Percentiles rank a stretch among this genome's conserved stretches.
Evolutionary conservation across 495 filamentous ascomycete genomes (phyloP).

Genomic region (Hypomontagnella monticulosa): DNA sequence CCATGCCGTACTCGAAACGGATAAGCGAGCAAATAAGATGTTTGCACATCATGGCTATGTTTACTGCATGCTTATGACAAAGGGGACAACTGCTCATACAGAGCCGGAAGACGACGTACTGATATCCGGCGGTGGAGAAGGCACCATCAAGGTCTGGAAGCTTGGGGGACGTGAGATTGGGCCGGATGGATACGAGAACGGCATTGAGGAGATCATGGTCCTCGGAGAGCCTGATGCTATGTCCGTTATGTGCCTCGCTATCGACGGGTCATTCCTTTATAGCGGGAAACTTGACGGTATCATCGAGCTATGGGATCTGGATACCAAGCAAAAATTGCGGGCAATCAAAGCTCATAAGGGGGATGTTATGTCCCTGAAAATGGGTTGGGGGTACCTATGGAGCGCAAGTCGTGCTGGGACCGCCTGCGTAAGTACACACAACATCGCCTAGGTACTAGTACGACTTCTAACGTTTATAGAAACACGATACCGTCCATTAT

Average conservation of each 20-base stretch:
- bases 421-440: constrained; percentile 69
- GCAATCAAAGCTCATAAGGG: constrained; percentile 81
- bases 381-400: constrained; percentile 85
- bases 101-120: constrained; percentile 78
- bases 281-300: constrained; percentile 89
- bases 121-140: constrained; percentile 92
- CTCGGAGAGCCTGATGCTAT: constrained; percentile 83
- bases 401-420: constrained; percentile 82
- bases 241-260: constrained; percentile 81
- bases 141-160: constrained; percentile 89
- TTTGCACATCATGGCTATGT: constrained; percentile 96
- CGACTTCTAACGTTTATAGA: constrained; percentile 48
- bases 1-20: constrained; percentile 77
- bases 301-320: constrained; percentile 95
- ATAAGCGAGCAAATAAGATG: constrained; percentile 79
- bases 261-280: constrained; percentile 90
- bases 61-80: constrained; percentile 89
- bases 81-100: constrained; percentile 66
- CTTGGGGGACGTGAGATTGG: constrained; percentile 61
- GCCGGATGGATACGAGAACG: constrained; percentile 53
- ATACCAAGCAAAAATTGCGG: constrained; percentile 89
- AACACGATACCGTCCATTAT: constrained; percentile 67
- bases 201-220: constrained; percentile 67
- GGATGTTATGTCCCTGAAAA: constrained; percentile 85
- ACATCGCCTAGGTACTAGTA: neutral